A percentile compares a stretch with the other conserved stretches of the same genome.
Evolutionary conservation across 2,329 filamentous ascomycete genomes (phyloP).

Genomic region (Beauveria medogensis): DNA sequence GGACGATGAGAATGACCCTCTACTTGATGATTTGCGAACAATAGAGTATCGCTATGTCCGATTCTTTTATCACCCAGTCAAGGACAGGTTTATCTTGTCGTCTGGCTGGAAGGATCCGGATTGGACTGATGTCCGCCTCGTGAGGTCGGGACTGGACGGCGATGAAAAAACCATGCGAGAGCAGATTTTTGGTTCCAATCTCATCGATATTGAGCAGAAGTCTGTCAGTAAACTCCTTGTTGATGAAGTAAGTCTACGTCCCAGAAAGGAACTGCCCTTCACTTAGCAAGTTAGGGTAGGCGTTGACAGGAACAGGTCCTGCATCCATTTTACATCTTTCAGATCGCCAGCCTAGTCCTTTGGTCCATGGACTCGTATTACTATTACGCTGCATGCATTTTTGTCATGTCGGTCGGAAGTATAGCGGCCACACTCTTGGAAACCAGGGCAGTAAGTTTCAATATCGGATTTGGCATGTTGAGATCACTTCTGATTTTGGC

Average conservation of each 20-base stretch:
- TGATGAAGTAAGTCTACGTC: constrained; percentile 58
- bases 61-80: constrained; percentile 81
- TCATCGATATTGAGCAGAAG: constrained; percentile 92
- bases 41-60: constrained; percentile 92
- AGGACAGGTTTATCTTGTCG: constrained; percentile 80
- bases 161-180: constrained; percentile 81
- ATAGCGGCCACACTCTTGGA: constrained; percentile 85
- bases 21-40: constrained; percentile 65
- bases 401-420: constrained; percentile 87
- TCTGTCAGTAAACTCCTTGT: constrained; percentile 72
- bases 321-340: constrained; percentile 97
- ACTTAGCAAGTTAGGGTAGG: not conserved
- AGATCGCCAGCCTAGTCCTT: constrained; percentile 84
- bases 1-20: constrained; percentile 61
- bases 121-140: constrained; percentile 70
- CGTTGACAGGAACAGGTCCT: constrained; percentile 53
- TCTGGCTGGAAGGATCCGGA: constrained; percentile 90
- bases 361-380: constrained; percentile 98
- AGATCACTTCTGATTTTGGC: not conserved
- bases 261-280: not conserved
- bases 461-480: not conserved
- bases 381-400: constrained; percentile 94
- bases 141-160: constrained; percentile 74
- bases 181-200: constrained; percentile 78
- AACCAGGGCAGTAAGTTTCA: constrained; percentile 63